Conservation (phyloP, 257 asterid genomes). For the Prunella vulgaris region DNA sequence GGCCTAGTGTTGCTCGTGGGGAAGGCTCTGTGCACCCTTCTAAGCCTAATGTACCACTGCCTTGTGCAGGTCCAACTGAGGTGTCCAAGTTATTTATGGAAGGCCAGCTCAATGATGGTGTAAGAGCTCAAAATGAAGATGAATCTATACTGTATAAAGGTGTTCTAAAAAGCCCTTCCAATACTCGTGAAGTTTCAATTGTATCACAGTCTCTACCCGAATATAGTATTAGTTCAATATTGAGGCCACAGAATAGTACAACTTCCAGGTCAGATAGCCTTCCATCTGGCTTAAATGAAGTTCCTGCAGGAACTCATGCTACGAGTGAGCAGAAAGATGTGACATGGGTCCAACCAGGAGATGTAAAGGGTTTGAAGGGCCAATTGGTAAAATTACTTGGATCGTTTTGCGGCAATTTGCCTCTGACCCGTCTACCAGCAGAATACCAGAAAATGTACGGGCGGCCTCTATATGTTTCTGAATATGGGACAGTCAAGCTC, state of each 20-base stretch:
- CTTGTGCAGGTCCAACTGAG: slow-evolving; percentile 36
- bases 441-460: slow-evolving; percentile 75
- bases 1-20: slow-evolving; percentile 87
- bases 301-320: slow-evolving; percentile 24
- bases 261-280: slow-evolving; percentile 38
- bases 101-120: slow-evolving; percentile 34
- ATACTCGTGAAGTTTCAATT: slow-evolving; percentile 39
- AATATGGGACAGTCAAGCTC: slow-evolving; percentile 67
- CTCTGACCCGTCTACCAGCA: slow-evolving; percentile 53
- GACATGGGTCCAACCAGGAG: slow-evolving; percentile 85
- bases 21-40: slow-evolving; percentile 67
- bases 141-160: slow-evolving; percentile 78
- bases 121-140: slow-evolving; percentile 57
- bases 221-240: slow-evolving; percentile 29
- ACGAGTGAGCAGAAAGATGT: slow-evolving; percentile 36
- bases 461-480: slow-evolving; percentile 74
- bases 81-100: slow-evolving; percentile 33
- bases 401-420: slow-evolving; percentile 62
- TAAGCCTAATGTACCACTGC: slow-evolving; percentile 32
- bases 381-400: slow-evolving; percentile 79
- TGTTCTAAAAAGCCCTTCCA: slow-evolving; percentile 31
- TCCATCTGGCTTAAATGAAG: slow-evolving; percentile 41
- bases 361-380: slow-evolving; percentile 68
- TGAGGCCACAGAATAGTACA: slow-evolving; percentile 33
- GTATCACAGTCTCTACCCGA: slow-evolving; percentile 53